These are phyloP conservation scores for Yarrowia divulgata DNA, from an alignment of 805 yeast genomes.

Conservation along the genomic window DNA sequence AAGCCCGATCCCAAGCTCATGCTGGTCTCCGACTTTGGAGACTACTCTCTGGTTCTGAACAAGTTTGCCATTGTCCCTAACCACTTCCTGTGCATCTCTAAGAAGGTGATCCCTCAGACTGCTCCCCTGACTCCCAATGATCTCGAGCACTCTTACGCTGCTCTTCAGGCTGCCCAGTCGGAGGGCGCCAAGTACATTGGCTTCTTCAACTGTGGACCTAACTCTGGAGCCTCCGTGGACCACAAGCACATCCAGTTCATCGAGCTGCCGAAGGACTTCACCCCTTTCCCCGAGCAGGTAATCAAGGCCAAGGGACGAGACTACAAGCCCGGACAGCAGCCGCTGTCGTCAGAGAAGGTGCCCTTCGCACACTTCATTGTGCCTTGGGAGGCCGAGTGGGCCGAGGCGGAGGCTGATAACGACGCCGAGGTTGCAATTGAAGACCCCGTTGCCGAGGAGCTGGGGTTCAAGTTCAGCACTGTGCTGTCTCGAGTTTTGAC, in stretches of 20 bases:
- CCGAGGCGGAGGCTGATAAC: conserved; percentile 41
- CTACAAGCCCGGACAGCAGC: conserved; percentile 55
- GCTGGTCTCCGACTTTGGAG: conserved; percentile 60
- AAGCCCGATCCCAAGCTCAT: conserved; percentile 80
- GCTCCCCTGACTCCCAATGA: conserved; percentile 77
- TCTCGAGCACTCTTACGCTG: conserved; percentile 62
- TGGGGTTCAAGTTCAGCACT: conserved; percentile 74
- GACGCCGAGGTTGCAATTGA: conserved; percentile 6
- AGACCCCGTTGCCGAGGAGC: conserved; percentile 60
- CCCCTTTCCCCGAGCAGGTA: conserved; percentile 50
- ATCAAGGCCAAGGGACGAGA: conserved; percentile 42
- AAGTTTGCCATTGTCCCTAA: conserved; percentile 84
- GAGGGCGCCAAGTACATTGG: conserved; percentile 67
- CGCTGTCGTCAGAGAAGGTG: conserved; percentile 65
- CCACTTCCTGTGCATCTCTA: conserved; percentile 82
- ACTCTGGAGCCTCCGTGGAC: conserved; percentile 92
- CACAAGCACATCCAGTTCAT: conserved; percentile 93
- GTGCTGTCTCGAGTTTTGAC: conserved; percentile 76
- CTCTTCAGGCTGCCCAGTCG: conserved; percentile 58
- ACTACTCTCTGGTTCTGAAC: conserved; percentile 71
- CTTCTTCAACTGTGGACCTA: conserved; percentile 86
- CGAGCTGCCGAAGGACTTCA: conserved; percentile 65
- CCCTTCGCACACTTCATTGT: conserved; percentile 84
- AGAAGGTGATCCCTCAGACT: conserved; percentile 72
- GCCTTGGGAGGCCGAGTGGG: conserved; percentile 57